Conservation (phyloP, 1,284 basidiomycete genomes). For the Trichosporon faecale region DNA sequence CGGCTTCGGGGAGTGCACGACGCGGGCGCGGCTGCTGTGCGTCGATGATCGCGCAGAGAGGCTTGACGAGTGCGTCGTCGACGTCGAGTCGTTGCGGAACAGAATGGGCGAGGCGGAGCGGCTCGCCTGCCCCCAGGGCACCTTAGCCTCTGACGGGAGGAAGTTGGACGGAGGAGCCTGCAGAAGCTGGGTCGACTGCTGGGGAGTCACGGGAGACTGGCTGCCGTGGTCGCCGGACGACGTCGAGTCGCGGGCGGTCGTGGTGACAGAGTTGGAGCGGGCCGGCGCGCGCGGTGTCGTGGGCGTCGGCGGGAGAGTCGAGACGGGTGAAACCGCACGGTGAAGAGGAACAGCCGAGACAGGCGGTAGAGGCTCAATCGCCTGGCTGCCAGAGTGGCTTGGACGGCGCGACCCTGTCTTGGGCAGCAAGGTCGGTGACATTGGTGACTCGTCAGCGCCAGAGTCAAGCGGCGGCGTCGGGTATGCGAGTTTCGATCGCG, state of each 20-base stretch:
- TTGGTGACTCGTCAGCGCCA: neutral
- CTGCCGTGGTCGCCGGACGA: slow-evolving; percentile 5
- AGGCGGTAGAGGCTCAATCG: neutral
- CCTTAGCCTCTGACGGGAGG: neutral
- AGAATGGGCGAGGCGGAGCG: slow-evolving; percentile 1
- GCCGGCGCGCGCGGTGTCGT: neutral
- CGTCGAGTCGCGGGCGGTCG: slow-evolving; percentile 4
- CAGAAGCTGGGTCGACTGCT: slow-evolving; percentile 6
- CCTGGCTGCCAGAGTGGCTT: neutral
- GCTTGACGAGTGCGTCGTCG: neutral
- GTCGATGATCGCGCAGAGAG: neutral
- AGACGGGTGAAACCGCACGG: neutral
- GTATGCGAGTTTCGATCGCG: slow-evolving; percentile 2
- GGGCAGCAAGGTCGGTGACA: slow-evolving; percentile 3
- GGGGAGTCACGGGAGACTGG: slow-evolving; percentile 3
- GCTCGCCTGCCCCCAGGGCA: slow-evolving; percentile 4
- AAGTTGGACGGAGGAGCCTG: neutral
- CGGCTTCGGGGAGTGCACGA: neutral
- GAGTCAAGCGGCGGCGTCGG: neutral
- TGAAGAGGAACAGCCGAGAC: neutral
- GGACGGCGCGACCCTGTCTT: slow-evolving; percentile 4
- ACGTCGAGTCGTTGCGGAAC: slow-evolving; percentile 10
- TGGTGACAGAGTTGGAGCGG: neutral
- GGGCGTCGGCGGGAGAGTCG: neutral
- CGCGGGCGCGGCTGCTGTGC: neutral